Percentiles rank a stretch among this genome's conserved stretches.
These are phyloP conservation scores for Fusarium siculi DNA, from an alignment of 2,329 filamentous ascomycete species.

Conservation along the genomic window DNA sequence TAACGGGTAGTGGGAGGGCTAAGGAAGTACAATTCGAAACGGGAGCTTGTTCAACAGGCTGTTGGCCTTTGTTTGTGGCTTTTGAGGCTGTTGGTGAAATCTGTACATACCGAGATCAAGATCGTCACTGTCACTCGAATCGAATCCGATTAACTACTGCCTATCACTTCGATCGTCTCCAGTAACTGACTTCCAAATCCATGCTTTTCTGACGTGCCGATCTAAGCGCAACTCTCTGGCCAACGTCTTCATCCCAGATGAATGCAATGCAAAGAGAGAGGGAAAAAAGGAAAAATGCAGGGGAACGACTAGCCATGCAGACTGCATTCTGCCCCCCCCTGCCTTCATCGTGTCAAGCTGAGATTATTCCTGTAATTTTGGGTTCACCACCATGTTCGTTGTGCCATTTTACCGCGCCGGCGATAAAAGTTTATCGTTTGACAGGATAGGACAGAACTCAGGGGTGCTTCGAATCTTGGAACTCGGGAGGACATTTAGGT, in stretches of 20 bases:
- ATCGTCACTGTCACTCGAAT: not conserved
- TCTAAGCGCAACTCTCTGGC: not conserved
- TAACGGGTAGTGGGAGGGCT: not conserved
- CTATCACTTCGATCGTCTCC: not conserved
- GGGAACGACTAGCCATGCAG: conserved; percentile 5
- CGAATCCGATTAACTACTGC: not conserved
- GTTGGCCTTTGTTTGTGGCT: not conserved
- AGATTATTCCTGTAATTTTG: not conserved
- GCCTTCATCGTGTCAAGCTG: not conserved
- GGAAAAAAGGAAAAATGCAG: not conserved
- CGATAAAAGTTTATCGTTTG: not conserved
- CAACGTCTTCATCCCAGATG: not conserved
- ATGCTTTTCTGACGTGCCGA: not conserved
- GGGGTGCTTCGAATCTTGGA: not conserved
- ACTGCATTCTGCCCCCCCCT: not conserved
- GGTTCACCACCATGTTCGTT: not conserved
- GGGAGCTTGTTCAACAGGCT: too few species aligned
- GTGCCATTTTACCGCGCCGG: not conserved
- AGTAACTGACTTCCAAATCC: not conserved
- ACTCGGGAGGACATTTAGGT: not conserved
- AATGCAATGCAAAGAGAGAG: too few species aligned
- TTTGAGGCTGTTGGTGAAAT: not conserved
- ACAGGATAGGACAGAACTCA: not conserved
- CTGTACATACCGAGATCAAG: not conserved
- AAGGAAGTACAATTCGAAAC: not conserved